Evolutionary conservation across 371 early-diverging fungal species (phyloP).

Genomic region (Mucor lusitanicus): DNA sequence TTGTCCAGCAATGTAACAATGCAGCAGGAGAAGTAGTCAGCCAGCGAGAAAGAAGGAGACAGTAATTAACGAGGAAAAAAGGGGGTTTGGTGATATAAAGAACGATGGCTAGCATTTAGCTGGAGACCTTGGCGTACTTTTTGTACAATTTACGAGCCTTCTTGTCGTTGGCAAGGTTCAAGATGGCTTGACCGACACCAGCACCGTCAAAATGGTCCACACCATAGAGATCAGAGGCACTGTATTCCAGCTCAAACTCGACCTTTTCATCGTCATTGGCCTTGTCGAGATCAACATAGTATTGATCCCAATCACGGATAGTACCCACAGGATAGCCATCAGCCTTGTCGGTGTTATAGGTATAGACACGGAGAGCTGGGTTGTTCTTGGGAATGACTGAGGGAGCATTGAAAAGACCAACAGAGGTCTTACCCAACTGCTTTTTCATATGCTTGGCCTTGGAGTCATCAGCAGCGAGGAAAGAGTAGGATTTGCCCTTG

Average conservation of each 20-base stretch:
- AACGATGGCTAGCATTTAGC: neutral
- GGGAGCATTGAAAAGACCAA: conserved; percentile 50
- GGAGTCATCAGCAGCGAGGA: conserved; percentile 9
- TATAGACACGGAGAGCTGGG: conserved; percentile 56
- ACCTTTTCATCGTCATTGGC: conserved; percentile 36
- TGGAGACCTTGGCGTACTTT: conserved; percentile 12
- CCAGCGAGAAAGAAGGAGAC: neutral
- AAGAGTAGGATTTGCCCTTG: neutral
- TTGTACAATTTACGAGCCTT: conserved; percentile 10
- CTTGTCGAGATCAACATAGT: conserved; percentile 47
- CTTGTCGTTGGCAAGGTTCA: conserved; percentile 8
- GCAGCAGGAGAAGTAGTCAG: neutral
- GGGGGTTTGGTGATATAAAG: neutral
- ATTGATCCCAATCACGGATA: conserved; percentile 56
- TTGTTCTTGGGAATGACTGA: conserved; percentile 55
- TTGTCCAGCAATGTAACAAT: neutral
- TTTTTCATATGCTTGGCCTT: neutral
- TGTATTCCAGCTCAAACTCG: conserved; percentile 48
- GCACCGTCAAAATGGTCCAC: conserved; percentile 31
- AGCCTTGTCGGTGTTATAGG: conserved; percentile 29
- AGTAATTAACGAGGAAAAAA: neutral
- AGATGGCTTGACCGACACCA: conserved; percentile 19
- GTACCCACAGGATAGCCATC: conserved; percentile 26
- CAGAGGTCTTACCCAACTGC: conserved; percentile 7
- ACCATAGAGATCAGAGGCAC: conserved; percentile 41